Evolutionary conservation across 176 grass and related monocot species (phyloP).

Genomic region (Eleusine indica): DNA sequence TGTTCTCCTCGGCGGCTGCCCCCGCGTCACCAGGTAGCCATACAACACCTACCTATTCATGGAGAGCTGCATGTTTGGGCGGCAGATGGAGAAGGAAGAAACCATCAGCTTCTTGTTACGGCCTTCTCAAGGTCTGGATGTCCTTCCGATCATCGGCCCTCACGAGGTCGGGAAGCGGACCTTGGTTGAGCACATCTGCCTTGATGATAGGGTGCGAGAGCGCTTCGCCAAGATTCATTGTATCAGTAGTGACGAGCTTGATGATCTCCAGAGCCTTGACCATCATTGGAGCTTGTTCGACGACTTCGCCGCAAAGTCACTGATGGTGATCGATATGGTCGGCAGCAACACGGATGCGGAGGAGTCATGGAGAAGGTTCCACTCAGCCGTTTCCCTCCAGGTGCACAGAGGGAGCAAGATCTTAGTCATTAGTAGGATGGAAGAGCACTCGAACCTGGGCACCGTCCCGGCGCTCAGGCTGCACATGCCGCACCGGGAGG

Average conservation of each 20-base stretch:
- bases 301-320: background rate
- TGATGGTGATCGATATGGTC: slow-evolving; percentile 1
- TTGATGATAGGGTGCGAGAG: background rate
- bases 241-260: no score
- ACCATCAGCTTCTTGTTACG: background rate
- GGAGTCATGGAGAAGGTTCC: background rate
- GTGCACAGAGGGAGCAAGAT: background rate
- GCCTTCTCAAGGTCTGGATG: background rate
- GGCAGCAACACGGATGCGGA: background rate
- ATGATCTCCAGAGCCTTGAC: background rate
- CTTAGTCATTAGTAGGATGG: background rate
- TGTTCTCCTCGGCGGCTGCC: background rate
- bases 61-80: slow-evolving; percentile 32
- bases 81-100: slow-evolving; percentile 23
- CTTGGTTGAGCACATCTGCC: slow-evolving; percentile 14
- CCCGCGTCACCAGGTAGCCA: background rate
- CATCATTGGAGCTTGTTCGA: no score
- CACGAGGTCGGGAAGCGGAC: slow-evolving; percentile 17
- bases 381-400: background rate
- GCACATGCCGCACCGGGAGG: background rate
- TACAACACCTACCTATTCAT: slow-evolving; percentile 26
- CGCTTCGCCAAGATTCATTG: no score
- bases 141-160: background rate
- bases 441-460: background rate
- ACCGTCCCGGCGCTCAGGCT: background rate